Percentiles rank a stretch among this genome's conserved stretches.
Conservation (phyloP, 176 grass and related monocot genomes). For the Chrysopogon serrulatus region DNA sequence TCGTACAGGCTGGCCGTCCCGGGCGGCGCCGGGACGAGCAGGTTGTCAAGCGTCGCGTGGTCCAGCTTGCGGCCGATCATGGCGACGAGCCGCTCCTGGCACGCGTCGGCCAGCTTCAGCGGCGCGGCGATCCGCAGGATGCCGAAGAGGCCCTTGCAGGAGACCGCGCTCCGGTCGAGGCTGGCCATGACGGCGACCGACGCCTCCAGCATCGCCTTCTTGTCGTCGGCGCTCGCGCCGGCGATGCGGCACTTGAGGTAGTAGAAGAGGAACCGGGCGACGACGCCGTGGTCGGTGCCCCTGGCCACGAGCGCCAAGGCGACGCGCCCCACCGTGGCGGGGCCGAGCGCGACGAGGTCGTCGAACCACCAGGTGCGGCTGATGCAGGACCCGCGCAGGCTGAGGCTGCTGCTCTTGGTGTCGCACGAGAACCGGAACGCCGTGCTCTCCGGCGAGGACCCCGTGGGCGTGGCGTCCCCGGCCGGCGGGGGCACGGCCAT, state of each 20-base stretch:
- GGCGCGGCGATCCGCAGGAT: constrained; percentile 63
- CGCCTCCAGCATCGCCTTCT: constrained; percentile 51
- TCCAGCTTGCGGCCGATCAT: constrained; percentile 90
- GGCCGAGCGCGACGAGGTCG: constrained; percentile 54
- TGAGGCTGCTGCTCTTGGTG: constrained; percentile 73
- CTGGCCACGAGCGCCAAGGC: constrained; percentile 49
- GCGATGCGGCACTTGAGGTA: constrained; percentile 63
- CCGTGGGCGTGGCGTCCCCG: constrained; percentile 57
- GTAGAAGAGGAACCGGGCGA: constrained; percentile 77
- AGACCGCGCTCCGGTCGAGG: constrained; percentile 60
- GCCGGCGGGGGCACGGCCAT: constrained; percentile 28
- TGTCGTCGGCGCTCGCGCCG: constrained; percentile 35
- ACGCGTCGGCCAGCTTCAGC: constrained; percentile 37
- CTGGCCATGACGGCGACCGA: constrained; percentile 36
- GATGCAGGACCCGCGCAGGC: constrained; percentile 37
- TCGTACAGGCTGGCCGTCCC: constrained; percentile 62
- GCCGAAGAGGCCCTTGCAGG: constrained; percentile 82
- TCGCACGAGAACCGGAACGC: constrained; percentile 84
- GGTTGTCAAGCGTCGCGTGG: constrained; percentile 81
- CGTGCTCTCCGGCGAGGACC: constrained; percentile 89
- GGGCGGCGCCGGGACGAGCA: constrained; percentile 59
- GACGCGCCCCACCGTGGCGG: constrained; percentile 49
- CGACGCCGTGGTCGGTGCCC: constrained; percentile 52
- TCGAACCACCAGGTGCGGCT: constrained; percentile 87
- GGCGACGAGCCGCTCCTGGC: constrained; percentile 43